Evolutionary conservation across 2,329 filamentous ascomycete species (phyloP), one percentile per base, ranked within the genome.

Genomic region (Fusarium nodosum): DNA sequence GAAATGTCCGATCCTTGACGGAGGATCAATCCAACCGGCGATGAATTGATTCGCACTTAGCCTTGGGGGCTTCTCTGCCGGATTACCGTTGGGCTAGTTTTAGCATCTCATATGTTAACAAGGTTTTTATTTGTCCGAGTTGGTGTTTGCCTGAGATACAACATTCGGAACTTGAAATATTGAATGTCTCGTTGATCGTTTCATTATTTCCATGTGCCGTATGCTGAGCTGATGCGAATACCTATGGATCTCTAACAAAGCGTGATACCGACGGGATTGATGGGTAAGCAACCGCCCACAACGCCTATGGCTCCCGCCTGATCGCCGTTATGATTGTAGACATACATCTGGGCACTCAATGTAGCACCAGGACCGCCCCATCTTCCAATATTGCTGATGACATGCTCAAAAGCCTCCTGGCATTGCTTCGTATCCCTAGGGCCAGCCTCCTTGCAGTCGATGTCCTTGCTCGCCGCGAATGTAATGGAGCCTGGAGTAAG

Each of bases 171-270:
- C 33, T 34, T 4, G 8, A 15, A 15, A 7, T 16, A 4, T 8
- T 4, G 15, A 34, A 16, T 34, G 16, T 34, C 31, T 34, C 31
- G 15, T 9, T 6, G 9, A 8, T 10, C 4, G 7, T 36, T 18
- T 10, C 5, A 18, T 10, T 5, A 20, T 20, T 11, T 39, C n/a
- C n/a, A 20, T 6, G n/a, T 11, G 0, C 3, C 1, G 20, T n/a
- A 11, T n/a, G 2, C 12, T 18, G 18, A n/a, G 5, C 18, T 7
- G 18, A 6, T n/a, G 20, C 34, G 34, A 11, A 20, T 38, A 38
- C 34, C 6, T 10, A 38, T n/a, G 6, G 15, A n/a, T 9, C 1
- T n/a, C 18, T 38, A 38, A n/a, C 18, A n/a, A 38, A 12, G 10
- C 6, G 16, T 38, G 5, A 18, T 3, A 38, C 11, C 34, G n/a